A percentile compares a stretch with the other conserved stretches of the same genome.
phyloP scores from a whole-genome alignment of 2,329 filamentous ascomycete genomes.

The Aspergillus terreus region DNA sequence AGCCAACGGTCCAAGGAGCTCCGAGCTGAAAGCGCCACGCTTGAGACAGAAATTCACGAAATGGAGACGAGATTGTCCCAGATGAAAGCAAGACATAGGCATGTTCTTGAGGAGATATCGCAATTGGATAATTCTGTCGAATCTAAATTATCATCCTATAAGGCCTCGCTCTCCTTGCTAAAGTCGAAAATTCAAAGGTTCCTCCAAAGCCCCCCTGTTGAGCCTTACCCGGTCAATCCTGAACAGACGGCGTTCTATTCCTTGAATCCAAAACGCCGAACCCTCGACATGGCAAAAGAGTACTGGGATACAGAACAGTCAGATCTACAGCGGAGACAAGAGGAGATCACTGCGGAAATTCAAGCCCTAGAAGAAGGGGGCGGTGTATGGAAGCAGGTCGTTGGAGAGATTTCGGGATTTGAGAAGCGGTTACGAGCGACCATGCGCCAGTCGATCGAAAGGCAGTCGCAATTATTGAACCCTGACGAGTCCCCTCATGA shows the following conservation, averaged over 20 bases:
- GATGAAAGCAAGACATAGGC: conserved; percentile 53
- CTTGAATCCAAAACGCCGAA: conserved; percentile 55
- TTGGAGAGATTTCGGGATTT: conserved; percentile 51
- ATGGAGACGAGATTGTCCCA: conserved; percentile 54
- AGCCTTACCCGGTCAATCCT: conserved; percentile 30
- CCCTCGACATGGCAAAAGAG: conserved; percentile 57
- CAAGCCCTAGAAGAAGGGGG: conserved; percentile 58
- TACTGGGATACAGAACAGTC: conserved; percentile 52
- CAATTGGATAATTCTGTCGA: conserved; percentile 56
- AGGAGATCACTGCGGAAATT: conserved; percentile 51
- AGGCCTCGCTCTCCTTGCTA: conserved; percentile 51
- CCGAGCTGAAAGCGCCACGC: conserved; percentile 46
- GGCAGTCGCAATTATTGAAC: conserved; percentile 16
- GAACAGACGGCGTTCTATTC: conserved; percentile 44
- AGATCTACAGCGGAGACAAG: conserved; percentile 41
- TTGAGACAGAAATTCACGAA: conserved; percentile 56
- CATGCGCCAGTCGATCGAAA: conserved; percentile 31
- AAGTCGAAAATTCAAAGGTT: conserved; percentile 54
- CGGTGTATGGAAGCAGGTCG: conserved; percentile 54
- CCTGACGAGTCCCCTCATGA: conserved; percentile 9
- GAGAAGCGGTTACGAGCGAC: conserved; percentile 35
- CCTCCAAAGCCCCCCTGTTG: conserved; percentile 45
- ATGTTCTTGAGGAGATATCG: conserved; percentile 51
- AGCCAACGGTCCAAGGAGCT: conserved; percentile 43
- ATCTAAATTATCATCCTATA: conserved; percentile 58